Evolutionary conservation across 305 asterid species (phyloP), one percentile per base, ranked within the genome.

Genomic region (Fraxinus dipetala): DNA sequence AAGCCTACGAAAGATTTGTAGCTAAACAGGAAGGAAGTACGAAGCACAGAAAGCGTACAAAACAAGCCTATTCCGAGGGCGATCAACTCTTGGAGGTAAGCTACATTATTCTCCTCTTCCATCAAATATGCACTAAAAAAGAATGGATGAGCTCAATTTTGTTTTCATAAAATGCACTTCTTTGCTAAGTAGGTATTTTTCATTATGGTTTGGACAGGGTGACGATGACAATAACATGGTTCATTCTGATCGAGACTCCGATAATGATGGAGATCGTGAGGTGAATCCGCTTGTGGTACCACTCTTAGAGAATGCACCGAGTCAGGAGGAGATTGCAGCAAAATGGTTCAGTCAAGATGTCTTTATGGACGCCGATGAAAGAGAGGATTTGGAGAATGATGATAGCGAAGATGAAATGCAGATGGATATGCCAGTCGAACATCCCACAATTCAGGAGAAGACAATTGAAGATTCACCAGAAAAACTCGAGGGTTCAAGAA

Each of bases 291-390:
- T 96, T 26, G 79, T 96, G 83, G 89, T 93, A 67, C 95, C 95
- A 7, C 93, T 91, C 26, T 87, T 78, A 20, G 98, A 91, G 35
- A 83, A 86, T 56, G 91, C 45, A 59, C 98, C 91, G 5, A 89
- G 92, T 59, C 91, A 92, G 87, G 97, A 93, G 56, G 98, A 95
- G 88, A 90, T 93, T 59, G 91, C 93, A 14, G 89, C 91, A 8
- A 91, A 89, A 83, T 96, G 99, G 99, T 96, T 93, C 80, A 91
- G 92, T 79, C 99, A 96, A 83, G 98, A 95, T 79, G 95, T 95
- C 82, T 96, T 96, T 76, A 82, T 86, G 86, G 97, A 95, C 38
- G 89, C 77, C 30, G 96, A 91, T 7, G 98, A 89, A 79, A 86
- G 76, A 0, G 93, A 90, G 67, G 83, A 85, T 31, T 54, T 84